phyloP scores from a whole-genome alignment of 441 rosid species.

The Mallotus japonicus region DNA sequence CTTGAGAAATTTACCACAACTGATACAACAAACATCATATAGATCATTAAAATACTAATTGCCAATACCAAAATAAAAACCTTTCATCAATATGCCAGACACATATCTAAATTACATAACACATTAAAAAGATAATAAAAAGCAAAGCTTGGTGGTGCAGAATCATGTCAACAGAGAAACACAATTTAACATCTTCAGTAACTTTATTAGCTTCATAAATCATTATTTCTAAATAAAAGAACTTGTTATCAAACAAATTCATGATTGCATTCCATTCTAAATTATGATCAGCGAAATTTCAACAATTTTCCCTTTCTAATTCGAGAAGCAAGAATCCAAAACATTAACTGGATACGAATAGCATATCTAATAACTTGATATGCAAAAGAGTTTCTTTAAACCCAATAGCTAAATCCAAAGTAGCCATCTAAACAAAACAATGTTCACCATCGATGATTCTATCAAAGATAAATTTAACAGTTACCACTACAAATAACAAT shows the following conservation, averaged over 20 bases:
- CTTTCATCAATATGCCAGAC: neutral
- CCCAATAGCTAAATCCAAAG: neutral
- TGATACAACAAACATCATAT: neutral
- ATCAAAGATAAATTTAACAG: neutral
- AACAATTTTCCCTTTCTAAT: neutral
- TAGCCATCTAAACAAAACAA: neutral
- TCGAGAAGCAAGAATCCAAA: neutral
- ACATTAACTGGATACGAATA: neutral
- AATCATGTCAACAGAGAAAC: neutral
- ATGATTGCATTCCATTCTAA: neutral
- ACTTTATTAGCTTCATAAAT: neutral
- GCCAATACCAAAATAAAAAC: neutral
- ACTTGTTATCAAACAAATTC: neutral
- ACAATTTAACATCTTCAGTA: neutral
- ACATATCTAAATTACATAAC: neutral
- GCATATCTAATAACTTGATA: neutral
- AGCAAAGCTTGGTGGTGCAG: neutral
- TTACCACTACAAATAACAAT: neutral
- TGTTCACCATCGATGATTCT: slow-evolving; percentile 1
- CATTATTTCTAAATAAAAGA: neutral
- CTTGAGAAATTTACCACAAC: neutral
- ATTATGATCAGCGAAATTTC: neutral
- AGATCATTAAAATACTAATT: too few relatives aligned
- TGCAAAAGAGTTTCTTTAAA: slow-evolving; percentile 4
- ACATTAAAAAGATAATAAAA: neutral